phyloP scores from a whole-genome alignment of 371 early-diverging fungal species.

The Amoeboaphelidium protococcarum region DNA sequence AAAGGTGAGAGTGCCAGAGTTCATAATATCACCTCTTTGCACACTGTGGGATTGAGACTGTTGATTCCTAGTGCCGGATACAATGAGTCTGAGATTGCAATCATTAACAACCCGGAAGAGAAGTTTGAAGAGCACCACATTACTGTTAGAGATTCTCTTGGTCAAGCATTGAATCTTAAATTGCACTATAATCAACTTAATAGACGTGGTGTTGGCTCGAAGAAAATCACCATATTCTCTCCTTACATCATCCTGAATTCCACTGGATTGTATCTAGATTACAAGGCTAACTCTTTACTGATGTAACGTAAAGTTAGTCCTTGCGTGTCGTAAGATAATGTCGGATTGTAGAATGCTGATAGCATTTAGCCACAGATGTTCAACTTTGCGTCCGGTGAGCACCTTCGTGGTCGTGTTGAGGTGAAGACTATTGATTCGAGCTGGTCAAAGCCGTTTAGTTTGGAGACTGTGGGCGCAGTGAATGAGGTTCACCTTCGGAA shows the following conservation, averaged over 20 bases:
- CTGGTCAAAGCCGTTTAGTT: slow-evolving; percentile 78
- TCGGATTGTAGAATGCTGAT: no score
- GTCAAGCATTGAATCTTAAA: slow-evolving; percentile 32
- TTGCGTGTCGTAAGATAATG: no score
- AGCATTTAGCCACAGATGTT: no score
- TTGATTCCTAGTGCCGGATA: slow-evolving; percentile 39
- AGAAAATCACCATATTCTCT: no score
- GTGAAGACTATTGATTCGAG: slow-evolving; percentile 48
- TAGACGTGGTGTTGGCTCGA: neutral
- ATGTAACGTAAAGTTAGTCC: no score
- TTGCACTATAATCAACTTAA: slow-evolving; percentile 28
- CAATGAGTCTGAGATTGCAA: slow-evolving; percentile 42
- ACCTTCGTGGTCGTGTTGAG: slow-evolving; percentile 41
- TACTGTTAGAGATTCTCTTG: slow-evolving; percentile 30
- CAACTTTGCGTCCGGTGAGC: slow-evolving; percentile 57
- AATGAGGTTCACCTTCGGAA: slow-evolving; percentile 32
- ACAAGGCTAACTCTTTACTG: slow-evolving; percentile 46
- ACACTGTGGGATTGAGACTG: slow-evolving; percentile 45
- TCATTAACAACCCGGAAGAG: slow-evolving; percentile 47
- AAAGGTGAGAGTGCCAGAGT: slow-evolving; percentile 46
- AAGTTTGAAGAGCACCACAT: slow-evolving; percentile 35
- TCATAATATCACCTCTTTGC: slow-evolving; percentile 57
- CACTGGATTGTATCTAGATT: slow-evolving; percentile 48
- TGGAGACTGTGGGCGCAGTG: slow-evolving; percentile 75
- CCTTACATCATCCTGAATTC: slow-evolving; percentile 74